Evolutionary conservation across 139 green algal species (phyloP).

Genomic region (Eudorina sp.): DNA sequence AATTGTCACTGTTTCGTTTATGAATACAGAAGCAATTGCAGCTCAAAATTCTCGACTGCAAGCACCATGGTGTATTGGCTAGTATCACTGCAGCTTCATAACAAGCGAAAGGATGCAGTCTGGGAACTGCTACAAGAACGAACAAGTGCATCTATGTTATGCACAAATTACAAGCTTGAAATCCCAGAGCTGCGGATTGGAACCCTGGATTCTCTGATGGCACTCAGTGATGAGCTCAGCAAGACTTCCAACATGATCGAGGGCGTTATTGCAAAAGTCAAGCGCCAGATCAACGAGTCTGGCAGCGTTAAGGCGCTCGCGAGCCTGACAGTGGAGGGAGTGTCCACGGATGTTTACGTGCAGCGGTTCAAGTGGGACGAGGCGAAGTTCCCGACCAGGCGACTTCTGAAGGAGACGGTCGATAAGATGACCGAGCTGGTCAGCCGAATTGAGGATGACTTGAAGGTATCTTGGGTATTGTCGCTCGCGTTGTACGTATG

Average conservation of each 20-base stretch:
- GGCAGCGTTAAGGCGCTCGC: conserved; percentile 32
- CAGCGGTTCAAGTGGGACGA: conserved; percentile 95
- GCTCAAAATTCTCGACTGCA: too few relatives aligned
- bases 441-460: conserved; percentile 93
- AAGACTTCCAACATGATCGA: conserved; percentile 88
- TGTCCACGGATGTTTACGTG: conserved; percentile 80
- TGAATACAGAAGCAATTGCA: too few relatives aligned
- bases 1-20: too few relatives aligned
- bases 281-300: conserved; percentile 63
- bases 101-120: conserved; percentile 64
- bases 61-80: conserved; percentile 85
- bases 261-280: conserved; percentile 90
- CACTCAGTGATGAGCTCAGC: conserved; percentile 93
- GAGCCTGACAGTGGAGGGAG: conserved; percentile 75
- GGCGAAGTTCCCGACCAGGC: conserved; percentile 93
- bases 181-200: conserved; percentile 93
- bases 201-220: conserved; percentile 95
- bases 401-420: conserved; percentile 92
- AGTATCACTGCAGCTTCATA: conserved; percentile 73
- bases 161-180: conserved; percentile 81
- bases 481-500: background rate
- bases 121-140: conserved; percentile 86
- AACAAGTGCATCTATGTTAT: conserved; percentile 65
- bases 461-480: conserved; percentile 85
- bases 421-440: conserved; percentile 91